Evolutionary conservation across 352 stramenopile genomes (phyloP), one percentile per base, ranked within the genome.

Genomic region (Phytophthora brassicae): DNA sequence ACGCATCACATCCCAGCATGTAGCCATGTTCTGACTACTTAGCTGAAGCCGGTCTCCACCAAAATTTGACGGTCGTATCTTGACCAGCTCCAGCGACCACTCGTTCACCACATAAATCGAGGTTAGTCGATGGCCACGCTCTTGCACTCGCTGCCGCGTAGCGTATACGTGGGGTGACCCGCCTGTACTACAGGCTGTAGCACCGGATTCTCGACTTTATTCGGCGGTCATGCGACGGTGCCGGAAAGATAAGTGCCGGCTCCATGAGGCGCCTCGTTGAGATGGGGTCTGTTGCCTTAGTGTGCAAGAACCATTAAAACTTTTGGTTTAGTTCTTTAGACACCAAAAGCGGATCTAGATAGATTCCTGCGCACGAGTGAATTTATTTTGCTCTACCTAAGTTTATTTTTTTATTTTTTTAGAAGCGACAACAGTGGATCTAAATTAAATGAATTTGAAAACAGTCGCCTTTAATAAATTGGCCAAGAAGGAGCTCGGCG

Each of bases 1-100:
- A n/a, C n/a, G n/a, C n/a, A n/a, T n/a, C n/a, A n/a, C n/a, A n/a
- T n/a, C n/a, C n/a, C n/a, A n/a, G n/a, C n/a, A n/a, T 44, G 64
- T 60, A 71, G 57, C 64, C 64, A 71, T 71, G 38, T 64, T 71
- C 64, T 17, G 64, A 64, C 64, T 71, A 58, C 39, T 56, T 66
- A 51, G 44, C 17, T 33, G 48, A 44, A 70, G 56, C 43, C 62
- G 43, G 62, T 70, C 66, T 64, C 56, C 4, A 60, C 2, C 5
- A 67, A 71, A 64, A 52, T 64, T 67, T 39, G n/a, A 63, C 48
- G 50, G 67, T 59, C 63, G 52, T 36, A 39, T 19, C 22, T 6
- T 46, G 28, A 46, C 36, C 16, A 14, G 13, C 41, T 20, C n/a
- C 24, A 29, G 12, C 35, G 56, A 43, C 56, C 56, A 66, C 43